phyloP scores from a whole-genome alignment of 2,329 filamentous ascomycete genomes.

The Colletotrichum shisoi region DNA sequence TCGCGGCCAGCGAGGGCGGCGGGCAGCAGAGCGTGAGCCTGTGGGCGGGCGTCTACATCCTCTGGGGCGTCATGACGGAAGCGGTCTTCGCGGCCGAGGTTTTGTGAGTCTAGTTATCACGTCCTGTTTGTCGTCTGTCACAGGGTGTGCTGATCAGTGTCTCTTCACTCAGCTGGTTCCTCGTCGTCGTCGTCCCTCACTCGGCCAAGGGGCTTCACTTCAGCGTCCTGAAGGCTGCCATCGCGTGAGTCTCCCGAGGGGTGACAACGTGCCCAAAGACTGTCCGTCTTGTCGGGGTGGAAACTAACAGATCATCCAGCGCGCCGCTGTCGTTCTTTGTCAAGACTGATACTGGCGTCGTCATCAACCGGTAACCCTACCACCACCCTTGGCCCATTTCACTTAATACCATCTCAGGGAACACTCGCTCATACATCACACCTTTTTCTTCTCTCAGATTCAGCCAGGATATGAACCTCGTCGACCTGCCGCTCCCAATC shows the following conservation, averaged over 20 bases:
- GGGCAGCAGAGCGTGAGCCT: background rate
- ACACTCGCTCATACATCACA: background rate
- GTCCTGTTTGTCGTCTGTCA: no score
- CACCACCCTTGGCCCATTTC: background rate
- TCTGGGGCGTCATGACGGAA: slow-evolving; percentile 26
- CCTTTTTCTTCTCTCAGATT: slow-evolving; percentile 34
- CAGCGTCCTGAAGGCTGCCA: slow-evolving; percentile 17
- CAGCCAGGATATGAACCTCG: slow-evolving; percentile 44
- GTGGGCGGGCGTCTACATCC: slow-evolving; percentile 29
- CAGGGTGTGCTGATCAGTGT: background rate
- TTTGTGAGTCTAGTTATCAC: background rate
- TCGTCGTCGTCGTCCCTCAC: slow-evolving; percentile 27
- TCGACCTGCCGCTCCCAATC: slow-evolving; percentile 42
- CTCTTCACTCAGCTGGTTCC: slow-evolving; percentile 13
- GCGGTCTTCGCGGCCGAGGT: background rate
- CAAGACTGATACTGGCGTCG: slow-evolving; percentile 41
- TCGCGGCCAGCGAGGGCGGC: slow-evolving; percentile 19
- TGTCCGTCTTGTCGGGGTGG: background rate
- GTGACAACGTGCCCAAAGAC: background rate
- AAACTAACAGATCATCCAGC: background rate
- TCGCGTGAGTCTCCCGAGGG: background rate
- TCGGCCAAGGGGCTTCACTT: slow-evolving; percentile 36
- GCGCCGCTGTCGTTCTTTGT: slow-evolving; percentile 41
- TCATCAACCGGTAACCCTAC: slow-evolving; percentile 40
- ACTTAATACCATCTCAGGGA: accelerated